phyloP scores from a whole-genome alignment of 1,139 yeast genomes.

The Suhomyces bokatorum region DNA sequence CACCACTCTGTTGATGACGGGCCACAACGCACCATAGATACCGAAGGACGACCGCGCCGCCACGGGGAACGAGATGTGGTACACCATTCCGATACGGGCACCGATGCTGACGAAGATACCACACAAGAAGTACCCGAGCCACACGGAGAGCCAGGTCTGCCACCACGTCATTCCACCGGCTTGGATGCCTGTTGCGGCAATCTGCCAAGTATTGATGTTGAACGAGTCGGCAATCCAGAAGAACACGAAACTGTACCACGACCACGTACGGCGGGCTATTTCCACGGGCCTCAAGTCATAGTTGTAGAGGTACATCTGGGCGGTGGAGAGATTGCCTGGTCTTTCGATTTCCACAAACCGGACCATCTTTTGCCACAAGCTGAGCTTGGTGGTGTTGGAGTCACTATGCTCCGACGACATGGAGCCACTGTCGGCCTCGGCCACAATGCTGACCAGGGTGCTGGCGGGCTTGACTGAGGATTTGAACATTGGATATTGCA shows the following conservation, averaged over 20 bases:
- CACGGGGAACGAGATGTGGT: conserved; percentile 79
- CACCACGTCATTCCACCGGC: conserved; percentile 79
- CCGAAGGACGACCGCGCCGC: conserved; percentile 75
- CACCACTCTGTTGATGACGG: conserved; percentile 74
- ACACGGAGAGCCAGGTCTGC: conserved; percentile 85
- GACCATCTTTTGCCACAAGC: conserved; percentile 4
- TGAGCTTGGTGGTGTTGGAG: conserved; percentile 27
- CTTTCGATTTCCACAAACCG: conserved; percentile 25
- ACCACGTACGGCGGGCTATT: conserved; percentile 67
- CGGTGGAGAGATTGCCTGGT: conserved; percentile 37
- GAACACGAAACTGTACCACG: conserved; percentile 74
- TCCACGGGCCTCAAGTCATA: conserved; percentile 79
- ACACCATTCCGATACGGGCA: conserved; percentile 70
- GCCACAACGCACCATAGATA: conserved; percentile 77
- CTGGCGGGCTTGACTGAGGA: not conserved
- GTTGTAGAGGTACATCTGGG: conserved; percentile 65
- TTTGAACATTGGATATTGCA: not conserved
- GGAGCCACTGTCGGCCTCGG: conserved; percentile 21
- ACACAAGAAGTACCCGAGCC: conserved; percentile 67
- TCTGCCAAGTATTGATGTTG: conserved; percentile 88
- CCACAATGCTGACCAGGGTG: conserved; percentile 27
- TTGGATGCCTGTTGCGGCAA: conserved; percentile 78
- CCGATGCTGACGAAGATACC: conserved; percentile 63
- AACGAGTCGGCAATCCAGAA: conserved; percentile 89
- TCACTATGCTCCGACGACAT: conserved; percentile 12